These are phyloP conservation scores for Bretschneidera sinensis DNA, from an alignment of 345 rosid genomes.

Conservation along the genomic window DNA sequence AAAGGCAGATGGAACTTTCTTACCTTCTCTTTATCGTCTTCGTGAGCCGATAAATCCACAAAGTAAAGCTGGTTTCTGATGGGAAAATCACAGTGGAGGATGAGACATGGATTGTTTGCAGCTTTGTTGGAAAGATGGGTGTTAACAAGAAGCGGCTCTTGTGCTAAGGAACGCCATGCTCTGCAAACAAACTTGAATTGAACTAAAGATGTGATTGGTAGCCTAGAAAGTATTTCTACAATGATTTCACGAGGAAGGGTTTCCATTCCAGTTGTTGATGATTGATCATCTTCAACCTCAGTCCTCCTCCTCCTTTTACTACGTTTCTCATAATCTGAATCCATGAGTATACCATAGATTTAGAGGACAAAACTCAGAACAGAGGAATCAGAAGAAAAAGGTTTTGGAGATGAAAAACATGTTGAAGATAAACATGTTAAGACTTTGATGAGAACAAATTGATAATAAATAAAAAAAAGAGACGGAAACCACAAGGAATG, in stretches of 20 bases:
- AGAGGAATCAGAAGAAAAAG: slow-evolving; percentile 10
- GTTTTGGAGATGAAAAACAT: slow-evolving; percentile 3
- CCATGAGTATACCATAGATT: too few relatives aligned
- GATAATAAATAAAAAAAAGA: too few relatives aligned
- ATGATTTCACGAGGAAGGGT: slow-evolving; percentile 54
- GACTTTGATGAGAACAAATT: slow-evolving; percentile 22
- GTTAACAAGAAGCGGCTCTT: slow-evolving; percentile 29
- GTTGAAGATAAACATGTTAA: slow-evolving; percentile 26
- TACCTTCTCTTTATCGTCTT: slow-evolving; percentile 24
- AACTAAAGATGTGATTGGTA: slow-evolving; percentile 52
- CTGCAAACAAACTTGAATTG: slow-evolving; percentile 48
- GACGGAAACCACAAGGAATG: slow-evolving; percentile 36
- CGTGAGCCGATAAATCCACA: slow-evolving; percentile 33
- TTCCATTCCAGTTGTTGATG: slow-evolving; percentile 30
- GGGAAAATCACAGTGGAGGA: slow-evolving; percentile 57
- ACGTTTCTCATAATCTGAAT: slow-evolving; percentile 18
- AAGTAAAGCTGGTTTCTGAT: slow-evolving; percentile 49
- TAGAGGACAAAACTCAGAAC: too few relatives aligned
- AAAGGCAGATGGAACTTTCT: slow-evolving; percentile 40
- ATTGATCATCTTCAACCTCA: slow-evolving; percentile 15
- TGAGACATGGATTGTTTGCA: slow-evolving; percentile 38
- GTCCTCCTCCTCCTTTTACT: slow-evolving; percentile 26
- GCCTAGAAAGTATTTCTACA: slow-evolving; percentile 54
- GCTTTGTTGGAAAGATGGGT: slow-evolving; percentile 20
- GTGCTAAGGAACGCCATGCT: slow-evolving; percentile 43